A percentile compares a stretch with the other conserved stretches of the same genome.
These are phyloP conservation scores for Mikania micrantha DNA, from an alignment of 129 eudicot genomes.

Conservation along the genomic window DNA sequence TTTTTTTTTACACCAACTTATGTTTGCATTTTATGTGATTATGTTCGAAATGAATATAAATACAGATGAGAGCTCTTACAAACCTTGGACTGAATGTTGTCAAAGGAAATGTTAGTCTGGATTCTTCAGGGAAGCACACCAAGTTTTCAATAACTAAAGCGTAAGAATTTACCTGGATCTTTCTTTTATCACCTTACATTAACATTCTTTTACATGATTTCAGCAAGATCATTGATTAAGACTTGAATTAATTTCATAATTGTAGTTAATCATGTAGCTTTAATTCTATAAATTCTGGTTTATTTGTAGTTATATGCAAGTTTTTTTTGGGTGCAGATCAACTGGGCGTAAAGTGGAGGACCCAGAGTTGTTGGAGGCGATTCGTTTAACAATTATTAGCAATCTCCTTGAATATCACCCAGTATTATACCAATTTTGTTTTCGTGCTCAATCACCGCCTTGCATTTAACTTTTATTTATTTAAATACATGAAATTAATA, in stretches of 20 bases:
- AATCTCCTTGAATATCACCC: slow-evolving; percentile 89
- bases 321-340: slow-evolving; percentile 40
- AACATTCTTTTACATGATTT: not conserved
- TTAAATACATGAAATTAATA: slow-evolving; percentile 7
- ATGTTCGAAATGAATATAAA: slow-evolving; percentile 8
- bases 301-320: slow-evolving; percentile 5
- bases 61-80: slow-evolving; percentile 79
- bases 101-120: slow-evolving; percentile 87
- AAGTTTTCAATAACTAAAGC: slow-evolving; percentile 75
- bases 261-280: not conserved
- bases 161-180: slow-evolving; percentile 38
- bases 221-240: not conserved
- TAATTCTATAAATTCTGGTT: slow-evolving; percentile 6
- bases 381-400: slow-evolving; percentile 87
- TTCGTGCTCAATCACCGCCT: slow-evolving; percentile 2
- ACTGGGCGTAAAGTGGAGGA: slow-evolving; percentile 88
- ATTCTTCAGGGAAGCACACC: slow-evolving; percentile 92
- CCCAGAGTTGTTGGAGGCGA: slow-evolving; percentile 88
- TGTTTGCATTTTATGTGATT: slow-evolving; percentile 18
- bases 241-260: not conserved
- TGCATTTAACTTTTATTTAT: not conserved
- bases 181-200: not conserved
- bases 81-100: slow-evolving; percentile 91
- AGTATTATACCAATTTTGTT: slow-evolving; percentile 28
- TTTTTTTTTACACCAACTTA: not conserved